Evolutionary conservation across 805 yeast species (phyloP).

Genomic region (Candida argentea): DNA sequence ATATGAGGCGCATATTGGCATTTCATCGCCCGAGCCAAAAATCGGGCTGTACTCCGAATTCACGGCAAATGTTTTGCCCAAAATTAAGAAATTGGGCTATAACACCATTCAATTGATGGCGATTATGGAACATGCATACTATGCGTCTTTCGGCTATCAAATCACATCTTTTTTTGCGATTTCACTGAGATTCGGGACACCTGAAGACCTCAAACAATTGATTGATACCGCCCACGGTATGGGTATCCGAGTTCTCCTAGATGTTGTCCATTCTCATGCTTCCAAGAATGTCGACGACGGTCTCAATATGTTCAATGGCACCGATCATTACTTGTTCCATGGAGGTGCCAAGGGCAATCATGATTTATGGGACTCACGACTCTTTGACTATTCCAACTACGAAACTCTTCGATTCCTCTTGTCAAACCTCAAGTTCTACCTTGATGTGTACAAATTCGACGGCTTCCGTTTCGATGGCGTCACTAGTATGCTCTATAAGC

Average conservation of each 20-base stretch:
- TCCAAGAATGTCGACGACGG: slow-evolving; percentile 94
- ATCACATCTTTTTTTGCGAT: slow-evolving; percentile 86
- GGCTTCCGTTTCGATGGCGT: slow-evolving; percentile 98
- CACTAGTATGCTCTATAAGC: slow-evolving; percentile 82
- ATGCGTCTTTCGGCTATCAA: slow-evolving; percentile 97
- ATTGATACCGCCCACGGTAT: slow-evolving; percentile 85
- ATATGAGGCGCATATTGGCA: slow-evolving; percentile 94
- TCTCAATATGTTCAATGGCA: slow-evolving; percentile 84
- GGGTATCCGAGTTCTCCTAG: slow-evolving; percentile 80
- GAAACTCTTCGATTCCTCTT: slow-evolving; percentile 84
- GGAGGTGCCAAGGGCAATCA: slow-evolving; percentile 85
- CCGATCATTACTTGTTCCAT: slow-evolving; percentile 92
- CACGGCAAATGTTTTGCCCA: slow-evolving; percentile 71
- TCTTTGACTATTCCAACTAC: slow-evolving; percentile 84
- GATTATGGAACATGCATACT: slow-evolving; percentile 96
- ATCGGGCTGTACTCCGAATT: slow-evolving; percentile 83
- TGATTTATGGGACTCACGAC: slow-evolving; percentile 91
- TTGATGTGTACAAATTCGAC: slow-evolving; percentile 79
- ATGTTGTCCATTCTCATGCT: slow-evolving; percentile 93
- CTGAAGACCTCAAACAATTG: slow-evolving; percentile 86
- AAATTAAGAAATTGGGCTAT: slow-evolving; percentile 76
- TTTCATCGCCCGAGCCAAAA: slow-evolving; percentile 81
- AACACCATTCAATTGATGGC: slow-evolving; percentile 96
- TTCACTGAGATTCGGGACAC: slow-evolving; percentile 87
- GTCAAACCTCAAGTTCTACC: slow-evolving; percentile 72